These are phyloP conservation scores for Fusarium chuoi DNA, from an alignment of 2,329 filamentous ascomycete species.

Conservation along the genomic window DNA sequence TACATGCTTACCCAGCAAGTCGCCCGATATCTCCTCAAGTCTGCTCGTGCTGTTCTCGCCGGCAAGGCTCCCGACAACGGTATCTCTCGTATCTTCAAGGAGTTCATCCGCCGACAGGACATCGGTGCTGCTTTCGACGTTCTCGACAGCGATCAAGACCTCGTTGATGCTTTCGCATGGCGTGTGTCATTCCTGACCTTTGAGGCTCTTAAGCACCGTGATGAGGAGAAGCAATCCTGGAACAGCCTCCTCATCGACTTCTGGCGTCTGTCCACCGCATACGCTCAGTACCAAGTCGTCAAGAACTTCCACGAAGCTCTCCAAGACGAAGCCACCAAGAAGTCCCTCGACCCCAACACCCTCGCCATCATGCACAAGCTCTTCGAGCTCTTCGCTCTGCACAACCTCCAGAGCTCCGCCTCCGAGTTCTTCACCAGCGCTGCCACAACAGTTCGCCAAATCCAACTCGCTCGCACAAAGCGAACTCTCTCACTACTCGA, in stretches of 20 bases:
- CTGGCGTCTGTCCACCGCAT: conserved; percentile 78
- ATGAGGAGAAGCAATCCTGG: conserved; percentile 80
- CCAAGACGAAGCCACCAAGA: conserved; percentile 57
- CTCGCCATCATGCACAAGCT: conserved; percentile 72
- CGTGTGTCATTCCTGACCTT: conserved; percentile 79
- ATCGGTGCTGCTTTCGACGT: conserved; percentile 80
- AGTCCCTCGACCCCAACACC: conserved; percentile 67
- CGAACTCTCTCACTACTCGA: conserved; percentile 76
- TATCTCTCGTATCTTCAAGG: conserved; percentile 66
- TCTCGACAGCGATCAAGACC: conserved; percentile 74
- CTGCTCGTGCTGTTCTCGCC: conserved; percentile 74
- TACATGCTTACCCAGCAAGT: conserved; percentile 87
- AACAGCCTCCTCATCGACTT: conserved; percentile 83
- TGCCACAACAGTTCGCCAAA: conserved; percentile 77
- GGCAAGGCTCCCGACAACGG: conserved; percentile 59
- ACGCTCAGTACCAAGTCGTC: conserved; percentile 80
- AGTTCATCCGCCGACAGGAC: conserved; percentile 72
- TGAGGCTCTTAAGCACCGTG: conserved; percentile 77
- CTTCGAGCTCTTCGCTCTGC: conserved; percentile 83
- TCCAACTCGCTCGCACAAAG: conserved; percentile 73
- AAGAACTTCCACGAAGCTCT: conserved; percentile 72
- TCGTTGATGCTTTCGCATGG: conserved; percentile 81
- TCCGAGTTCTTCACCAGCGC: conserved; percentile 77
- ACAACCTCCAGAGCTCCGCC: conserved; percentile 71
- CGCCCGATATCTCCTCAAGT: conserved; percentile 79